These are phyloP conservation scores for Annulohypoxylon maeteangense DNA, from an alignment of 495 filamentous ascomycete genomes.

Conservation along the genomic window DNA sequence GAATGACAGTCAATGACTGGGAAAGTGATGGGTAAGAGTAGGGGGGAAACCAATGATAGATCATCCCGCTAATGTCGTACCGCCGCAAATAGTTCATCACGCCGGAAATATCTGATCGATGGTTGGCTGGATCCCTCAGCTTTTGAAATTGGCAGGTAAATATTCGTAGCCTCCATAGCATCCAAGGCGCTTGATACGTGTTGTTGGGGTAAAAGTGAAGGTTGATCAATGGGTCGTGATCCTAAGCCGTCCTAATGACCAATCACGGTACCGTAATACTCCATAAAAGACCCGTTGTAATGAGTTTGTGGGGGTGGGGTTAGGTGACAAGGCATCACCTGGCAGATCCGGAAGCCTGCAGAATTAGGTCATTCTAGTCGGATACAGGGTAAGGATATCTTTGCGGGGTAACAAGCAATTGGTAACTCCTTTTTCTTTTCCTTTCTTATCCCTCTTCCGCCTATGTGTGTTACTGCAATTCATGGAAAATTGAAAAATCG, in stretches of 20 bases:
- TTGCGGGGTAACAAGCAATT: slow-evolving; percentile 36
- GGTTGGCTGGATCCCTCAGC: slow-evolving; percentile 24
- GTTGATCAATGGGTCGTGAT: slow-evolving; percentile 20
- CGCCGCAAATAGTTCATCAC: slow-evolving; percentile 7
- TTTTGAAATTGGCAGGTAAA: slow-evolving; percentile 27
- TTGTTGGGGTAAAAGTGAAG: slow-evolving; percentile 18
- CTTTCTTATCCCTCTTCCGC: neutral
- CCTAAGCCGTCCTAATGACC: slow-evolving; percentile 18
- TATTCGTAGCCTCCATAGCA: neutral
- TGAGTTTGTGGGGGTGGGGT: slow-evolving; percentile 34
- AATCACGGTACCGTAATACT: slow-evolving; percentile 17
- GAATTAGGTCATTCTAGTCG: slow-evolving; percentile 28
- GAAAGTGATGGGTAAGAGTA: neutral
- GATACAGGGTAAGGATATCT: neutral
- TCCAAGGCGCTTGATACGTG: slow-evolving; percentile 1
- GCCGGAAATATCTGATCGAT: neutral
- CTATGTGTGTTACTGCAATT: neutral
- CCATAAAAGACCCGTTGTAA: slow-evolving; percentile 16
- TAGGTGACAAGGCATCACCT: neutral
- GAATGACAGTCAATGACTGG: neutral
- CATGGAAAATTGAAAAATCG: neutral
- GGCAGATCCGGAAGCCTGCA: slow-evolving; percentile 16
- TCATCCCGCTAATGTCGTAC: slow-evolving; percentile 6
- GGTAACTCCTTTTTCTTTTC: neutral
- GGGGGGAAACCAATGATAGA: slow-evolving; percentile 26